phyloP scores from a whole-genome alignment of 2,329 filamentous ascomycete genomes.

The Sphaerulina musiva region DNA sequence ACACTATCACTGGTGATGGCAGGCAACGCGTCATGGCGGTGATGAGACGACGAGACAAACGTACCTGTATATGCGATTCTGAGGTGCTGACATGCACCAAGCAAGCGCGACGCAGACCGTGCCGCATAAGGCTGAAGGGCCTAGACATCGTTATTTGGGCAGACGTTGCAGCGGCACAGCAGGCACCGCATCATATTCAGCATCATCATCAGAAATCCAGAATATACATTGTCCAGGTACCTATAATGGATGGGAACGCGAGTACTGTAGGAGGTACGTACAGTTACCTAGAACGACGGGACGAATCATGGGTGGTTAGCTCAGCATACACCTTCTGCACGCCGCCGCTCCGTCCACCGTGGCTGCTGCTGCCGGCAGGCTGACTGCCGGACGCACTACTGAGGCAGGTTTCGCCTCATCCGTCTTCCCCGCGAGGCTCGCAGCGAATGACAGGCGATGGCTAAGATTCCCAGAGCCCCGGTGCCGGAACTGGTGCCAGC shows the following conservation, averaged over 20 bases:
- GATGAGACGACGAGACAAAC: not conserved
- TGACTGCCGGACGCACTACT: slow-evolving; percentile 13
- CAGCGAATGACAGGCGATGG: slow-evolving; percentile 11
- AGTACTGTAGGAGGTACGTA: not conserved
- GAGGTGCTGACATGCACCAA: slow-evolving; percentile 1
- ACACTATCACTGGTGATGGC: not conserved
- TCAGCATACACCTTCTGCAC: slow-evolving; percentile 6
- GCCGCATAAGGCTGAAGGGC: slow-evolving; percentile 10
- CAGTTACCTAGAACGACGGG: not conserved
- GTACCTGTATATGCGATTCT: no score
- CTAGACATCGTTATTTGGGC: not conserved
- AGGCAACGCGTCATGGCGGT: not conserved
- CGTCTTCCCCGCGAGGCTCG: slow-evolving; percentile 6
- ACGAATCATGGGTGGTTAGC: not conserved
- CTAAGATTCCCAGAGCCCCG: slow-evolving; percentile 14
- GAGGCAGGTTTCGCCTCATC: slow-evolving; percentile 3
- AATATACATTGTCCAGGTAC: not conserved
- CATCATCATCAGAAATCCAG: not conserved
- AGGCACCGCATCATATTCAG: slow-evolving; percentile 1
- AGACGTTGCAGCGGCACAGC: slow-evolving; percentile 1
- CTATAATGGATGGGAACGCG: not conserved
- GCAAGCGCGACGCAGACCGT: slow-evolving; percentile 8
- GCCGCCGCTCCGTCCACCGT: slow-evolving; percentile 10
- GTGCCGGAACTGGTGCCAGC: slow-evolving; percentile 16
- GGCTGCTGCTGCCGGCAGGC: slow-evolving; percentile 8